These are phyloP conservation scores for Chrysanthemum lavandulifolium DNA, from an alignment of 129 eudicot species.

Conservation along the genomic window DNA sequence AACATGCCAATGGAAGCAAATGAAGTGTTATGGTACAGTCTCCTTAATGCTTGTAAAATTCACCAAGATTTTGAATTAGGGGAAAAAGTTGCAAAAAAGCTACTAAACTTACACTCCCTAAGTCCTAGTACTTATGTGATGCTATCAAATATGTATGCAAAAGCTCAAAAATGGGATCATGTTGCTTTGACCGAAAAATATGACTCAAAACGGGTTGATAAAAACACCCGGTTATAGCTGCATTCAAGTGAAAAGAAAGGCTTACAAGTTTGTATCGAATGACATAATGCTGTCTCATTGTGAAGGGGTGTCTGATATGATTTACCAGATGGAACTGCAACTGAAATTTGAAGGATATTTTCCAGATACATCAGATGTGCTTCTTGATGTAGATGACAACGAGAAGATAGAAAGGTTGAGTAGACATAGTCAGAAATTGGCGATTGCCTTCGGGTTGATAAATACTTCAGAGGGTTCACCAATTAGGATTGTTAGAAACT, in stretches of 20 bases:
- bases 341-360: slow-evolving; percentile 55
- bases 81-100: slow-evolving; percentile 32
- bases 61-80: slow-evolving; percentile 39
- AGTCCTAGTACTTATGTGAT: slow-evolving; percentile 31
- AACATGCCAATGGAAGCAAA: slow-evolving; percentile 56
- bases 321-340: slow-evolving; percentile 57
- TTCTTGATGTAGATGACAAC: slow-evolving; percentile 59
- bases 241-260: slow-evolving; percentile 38
- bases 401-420: slow-evolving; percentile 73
- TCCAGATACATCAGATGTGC: slow-evolving; percentile 40
- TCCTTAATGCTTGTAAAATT: slow-evolving; percentile 44
- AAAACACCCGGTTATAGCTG: slow-evolving; percentile 44
- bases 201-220: slow-evolving; percentile 33
- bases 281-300: slow-evolving; percentile 38
- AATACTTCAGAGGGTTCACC: slow-evolving; percentile 45
- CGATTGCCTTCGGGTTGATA: slow-evolving; percentile 68
- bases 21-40: slow-evolving; percentile 43
- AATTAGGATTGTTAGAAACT: slow-evolving; percentile 74
- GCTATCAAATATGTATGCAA: slow-evolving; percentile 50
- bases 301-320: slow-evolving; percentile 40
- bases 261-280: slow-evolving; percentile 46
- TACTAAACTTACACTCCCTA: slow-evolving; percentile 19
- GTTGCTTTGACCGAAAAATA: slow-evolving; percentile 36
- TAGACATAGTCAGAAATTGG: slow-evolving; percentile 78
- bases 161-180: slow-evolving; percentile 44